Evolutionary conservation across 2,329 filamentous ascomycete genomes (phyloP), one percentile per base, ranked within the genome.

Genomic region (Aspergillus transmontanensis): DNA sequence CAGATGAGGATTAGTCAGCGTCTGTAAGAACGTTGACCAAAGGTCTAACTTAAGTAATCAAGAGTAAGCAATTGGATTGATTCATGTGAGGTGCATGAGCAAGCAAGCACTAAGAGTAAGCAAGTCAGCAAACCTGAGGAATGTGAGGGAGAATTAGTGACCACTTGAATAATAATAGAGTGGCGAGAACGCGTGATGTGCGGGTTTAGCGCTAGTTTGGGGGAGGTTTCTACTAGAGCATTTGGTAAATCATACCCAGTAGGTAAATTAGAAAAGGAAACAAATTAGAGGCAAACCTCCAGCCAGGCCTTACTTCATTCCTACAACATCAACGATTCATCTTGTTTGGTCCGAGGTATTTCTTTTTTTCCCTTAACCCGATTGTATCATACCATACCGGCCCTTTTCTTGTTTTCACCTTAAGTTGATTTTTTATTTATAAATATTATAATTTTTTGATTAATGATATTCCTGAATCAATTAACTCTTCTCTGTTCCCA

Each of bases 181-280:
- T 62, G 60, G 60, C 60, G 39, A 61, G 60, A 36, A 61, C 60
- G 60, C 60, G 60, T 57, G 54, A 58, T 34, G 36, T 19, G 41
- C 30, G 39, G 48, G 16, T 55, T 36, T 41, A 59, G 45, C 23
- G 57, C 46, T 10, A 30, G 51, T 34, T 53, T 39, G 34, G 48
- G 48, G 16, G 14, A 16, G 28, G 14, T 51, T n/a, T 41, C 39
- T 6, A 41, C 39, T 6, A 41, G 16, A 41, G 39, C 19, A 32
- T 51, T 19, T 51, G n/a, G 48, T 51, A 26, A 39, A 39, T 39
- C 32, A 26, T 26, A 39, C 6, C 14, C 12, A 51, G 48, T 4
- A 28, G 23, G 23, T 28, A 30, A 41, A 51, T 19, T 32, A 53
- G 30, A 23, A 11, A 34, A 30, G 32, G n/a, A 36, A 55, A 55